These are phyloP conservation scores for Citrus sp. DNA, from an alignment of 345 rosid species.

Conservation along the genomic window DNA sequence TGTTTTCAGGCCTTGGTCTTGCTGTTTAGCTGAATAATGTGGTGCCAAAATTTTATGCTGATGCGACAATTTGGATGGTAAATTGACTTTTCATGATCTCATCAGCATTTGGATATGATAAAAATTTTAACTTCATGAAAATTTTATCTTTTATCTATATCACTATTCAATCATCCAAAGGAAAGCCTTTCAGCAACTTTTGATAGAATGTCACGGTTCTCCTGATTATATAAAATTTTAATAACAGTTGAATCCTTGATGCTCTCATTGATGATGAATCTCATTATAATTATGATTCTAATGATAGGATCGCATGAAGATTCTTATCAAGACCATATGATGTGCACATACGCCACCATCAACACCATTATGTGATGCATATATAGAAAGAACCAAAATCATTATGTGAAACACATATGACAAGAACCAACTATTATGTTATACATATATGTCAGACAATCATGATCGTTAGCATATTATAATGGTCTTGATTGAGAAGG, in stretches of 20 bases:
- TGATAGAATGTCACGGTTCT: not conserved
- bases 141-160: not conserved
- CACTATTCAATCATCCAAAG: not conserved
- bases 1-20: not conserved
- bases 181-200: not conserved
- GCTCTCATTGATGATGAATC: not conserved
- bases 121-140: not conserved
- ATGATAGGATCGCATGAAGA: not conserved
- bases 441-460: too few relatives aligned
- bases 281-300: not conserved
- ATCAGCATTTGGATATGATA: not conserved
- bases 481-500: too few relatives aligned
- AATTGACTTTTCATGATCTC: not conserved
- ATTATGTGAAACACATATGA: too few relatives aligned
- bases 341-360: too few relatives aligned
- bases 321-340: too few relatives aligned
- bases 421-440: too few relatives aligned
- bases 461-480: too few relatives aligned
- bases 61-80: not conserved
- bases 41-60: not conserved
- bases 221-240: not conserved
- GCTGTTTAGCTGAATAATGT: not conserved
- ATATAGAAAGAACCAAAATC: too few relatives aligned
- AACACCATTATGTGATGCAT: too few relatives aligned
- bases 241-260: not conserved